Percentiles rank a stretch among this genome's conserved stretches.
Conservation (phyloP, 495 filamentous ascomycete genomes). For the Xeromyces bisporus region DNA sequence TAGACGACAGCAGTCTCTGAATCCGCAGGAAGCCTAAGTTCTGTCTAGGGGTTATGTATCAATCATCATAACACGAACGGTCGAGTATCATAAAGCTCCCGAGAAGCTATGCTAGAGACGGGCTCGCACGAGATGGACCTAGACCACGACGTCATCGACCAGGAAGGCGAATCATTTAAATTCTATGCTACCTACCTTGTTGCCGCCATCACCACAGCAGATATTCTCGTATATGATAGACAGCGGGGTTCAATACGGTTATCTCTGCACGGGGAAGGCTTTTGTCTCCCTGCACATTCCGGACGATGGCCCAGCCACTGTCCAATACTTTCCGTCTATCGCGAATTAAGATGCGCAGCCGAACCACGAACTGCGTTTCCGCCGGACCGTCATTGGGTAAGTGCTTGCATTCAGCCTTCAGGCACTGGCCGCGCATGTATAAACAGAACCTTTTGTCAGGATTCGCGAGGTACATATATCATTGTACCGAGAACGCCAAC, state of each 20-base stretch:
- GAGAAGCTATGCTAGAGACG: too few relatives aligned
- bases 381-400: conserved; percentile 27
- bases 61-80: too few relatives aligned
- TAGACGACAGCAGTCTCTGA: conserved; percentile 9
- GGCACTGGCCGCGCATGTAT: conserved; percentile 20
- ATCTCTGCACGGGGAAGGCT: conserved; percentile 28
- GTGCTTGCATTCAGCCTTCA: conserved; percentile 32
- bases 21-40: conserved; percentile 10
- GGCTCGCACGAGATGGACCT: conserved; percentile 15
- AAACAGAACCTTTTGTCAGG: too few relatives aligned
- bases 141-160: conserved; percentile 12
- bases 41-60: conserved; percentile 2
- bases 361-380: conserved; percentile 12
- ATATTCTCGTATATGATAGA: conserved; percentile 33
- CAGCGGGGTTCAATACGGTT: conserved; percentile 24
- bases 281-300: conserved; percentile 32
- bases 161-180: conserved; percentile 15
- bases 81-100: too few relatives aligned
- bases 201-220: conserved; percentile 26
- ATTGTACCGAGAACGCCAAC: too few relatives aligned
- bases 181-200: conserved; percentile 17
- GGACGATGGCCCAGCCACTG: conserved; percentile 11
- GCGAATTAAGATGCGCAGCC: conserved; percentile 15
- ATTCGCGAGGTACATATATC: too few relatives aligned
- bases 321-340: conserved; percentile 16